A percentile compares a stretch with the other conserved stretches of the same genome.
These are phyloP conservation scores for Spathaspora gorwiae DNA, from an alignment of 805 yeast species.

Conservation along the genomic window DNA sequence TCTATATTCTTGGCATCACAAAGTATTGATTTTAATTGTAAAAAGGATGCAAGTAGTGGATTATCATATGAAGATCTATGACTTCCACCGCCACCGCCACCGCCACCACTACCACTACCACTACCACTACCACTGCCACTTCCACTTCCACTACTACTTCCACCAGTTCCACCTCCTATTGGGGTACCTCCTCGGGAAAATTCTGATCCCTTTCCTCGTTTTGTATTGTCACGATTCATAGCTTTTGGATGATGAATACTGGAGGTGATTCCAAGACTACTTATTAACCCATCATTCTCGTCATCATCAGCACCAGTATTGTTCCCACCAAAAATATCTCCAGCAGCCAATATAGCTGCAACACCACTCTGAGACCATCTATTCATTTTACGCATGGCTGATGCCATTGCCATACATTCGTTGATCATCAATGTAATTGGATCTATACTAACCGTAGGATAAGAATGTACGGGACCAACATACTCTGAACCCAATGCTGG, in stretches of 20 bases:
- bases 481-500: background rate
- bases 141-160: background rate
- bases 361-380: conserved; percentile 75
- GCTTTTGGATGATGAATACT: conserved; percentile 6
- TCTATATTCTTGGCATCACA: conserved; percentile 48
- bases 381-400: conserved; percentile 76
- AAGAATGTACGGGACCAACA: no score
- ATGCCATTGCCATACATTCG: conserved; percentile 81
- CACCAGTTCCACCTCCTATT: no score
- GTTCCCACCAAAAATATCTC: conserved; percentile 45
- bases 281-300: conserved; percentile 29
- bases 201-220: no score
- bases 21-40: conserved; percentile 71
- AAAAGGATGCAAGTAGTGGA: conserved; percentile 73
- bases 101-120: conserved; percentile 3
- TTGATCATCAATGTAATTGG: conserved; percentile 79
- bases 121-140: conserved; percentile 2
- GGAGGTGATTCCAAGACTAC: conserved; percentile 19
- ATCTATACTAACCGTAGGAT: conserved; percentile 44
- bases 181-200: no score
- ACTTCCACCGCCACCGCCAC: background rate
- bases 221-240: no score
- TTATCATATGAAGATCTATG: conserved; percentile 20
- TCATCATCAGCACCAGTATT: conserved; percentile 9
- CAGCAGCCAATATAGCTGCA: conserved; percentile 76